A percentile compares a stretch with the other conserved stretches of the same genome.
Conservation (phyloP, 2,329 filamentous ascomycete genomes). For the Venturia carpophila region DNA sequence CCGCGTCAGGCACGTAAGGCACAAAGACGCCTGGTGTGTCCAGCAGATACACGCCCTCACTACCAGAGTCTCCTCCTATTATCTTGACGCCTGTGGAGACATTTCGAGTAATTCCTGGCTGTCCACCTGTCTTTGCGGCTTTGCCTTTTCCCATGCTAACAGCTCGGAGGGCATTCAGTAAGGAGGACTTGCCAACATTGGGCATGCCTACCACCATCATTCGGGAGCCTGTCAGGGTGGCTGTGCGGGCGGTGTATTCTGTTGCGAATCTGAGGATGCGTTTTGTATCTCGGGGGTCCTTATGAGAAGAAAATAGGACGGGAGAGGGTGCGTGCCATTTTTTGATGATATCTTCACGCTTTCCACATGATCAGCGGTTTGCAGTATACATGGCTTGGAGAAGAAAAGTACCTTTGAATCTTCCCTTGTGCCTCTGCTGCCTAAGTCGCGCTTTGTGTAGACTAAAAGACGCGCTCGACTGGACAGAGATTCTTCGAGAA, state of each 20-base stretch:
- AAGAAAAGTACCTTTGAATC: constrained; percentile 35
- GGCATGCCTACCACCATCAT: constrained; percentile 94
- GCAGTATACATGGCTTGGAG: background rate
- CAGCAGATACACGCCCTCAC: constrained; percentile 67
- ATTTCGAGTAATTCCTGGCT: constrained; percentile 85
- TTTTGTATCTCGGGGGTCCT: constrained; percentile 38
- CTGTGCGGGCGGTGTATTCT: constrained; percentile 39
- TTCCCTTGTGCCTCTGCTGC: constrained; percentile 36
- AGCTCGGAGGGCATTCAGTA: constrained; percentile 78
- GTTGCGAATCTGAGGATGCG: constrained; percentile 46
- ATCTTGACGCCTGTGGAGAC: constrained; percentile 79
- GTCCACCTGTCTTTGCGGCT: constrained; percentile 71
- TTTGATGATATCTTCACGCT: constrained; percentile 45
- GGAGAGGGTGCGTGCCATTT: constrained; percentile 46
- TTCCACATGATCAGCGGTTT: background rate
- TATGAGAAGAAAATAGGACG: constrained; percentile 47
- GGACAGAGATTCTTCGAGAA: constrained; percentile 71
- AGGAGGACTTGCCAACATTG: constrained; percentile 89
- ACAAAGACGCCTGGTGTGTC: constrained; percentile 96
- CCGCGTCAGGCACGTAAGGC: constrained; percentile 75
- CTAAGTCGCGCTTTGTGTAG: constrained; percentile 84
- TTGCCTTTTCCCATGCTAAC: constrained; percentile 60
- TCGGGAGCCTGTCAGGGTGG: constrained; percentile 70
- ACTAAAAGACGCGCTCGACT: constrained; percentile 71
- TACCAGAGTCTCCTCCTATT: constrained; percentile 45